A percentile compares a stretch with the other conserved stretches of the same genome.
These are phyloP conservation scores for Pleurotus salmoneostramineus DNA, from an alignment of 768 basidiomycete genomes.

Conservation along the genomic window DNA sequence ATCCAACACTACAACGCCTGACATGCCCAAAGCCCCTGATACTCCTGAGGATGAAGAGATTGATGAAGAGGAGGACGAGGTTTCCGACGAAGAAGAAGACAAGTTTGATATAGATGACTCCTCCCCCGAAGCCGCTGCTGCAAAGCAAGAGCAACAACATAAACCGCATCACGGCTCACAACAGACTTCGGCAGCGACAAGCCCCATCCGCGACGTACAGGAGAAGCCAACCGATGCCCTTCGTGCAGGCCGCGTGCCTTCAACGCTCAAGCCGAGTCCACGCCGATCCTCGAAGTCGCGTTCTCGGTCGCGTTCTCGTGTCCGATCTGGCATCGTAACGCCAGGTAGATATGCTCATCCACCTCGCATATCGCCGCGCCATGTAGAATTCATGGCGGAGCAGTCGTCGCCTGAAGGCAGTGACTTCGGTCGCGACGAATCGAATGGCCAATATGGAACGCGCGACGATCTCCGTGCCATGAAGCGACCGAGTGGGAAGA, in stretches of 20 bases:
- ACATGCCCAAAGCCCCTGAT: conserved; percentile 10
- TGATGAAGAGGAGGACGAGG: conserved; percentile 48
- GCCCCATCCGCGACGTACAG: not conserved
- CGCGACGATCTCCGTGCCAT: conserved; percentile 27
- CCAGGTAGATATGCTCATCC: conserved; percentile 58
- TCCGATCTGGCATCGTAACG: conserved; percentile 58
- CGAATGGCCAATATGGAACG: conserved; percentile 24
- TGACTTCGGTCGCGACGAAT: conserved; percentile 38
- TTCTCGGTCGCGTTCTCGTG: conserved; percentile 38
- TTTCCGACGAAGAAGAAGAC: conserved; percentile 60
- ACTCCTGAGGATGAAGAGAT: conserved; percentile 29
- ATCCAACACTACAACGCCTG: conserved; percentile 10
- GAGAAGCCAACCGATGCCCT: conserved; percentile 25
- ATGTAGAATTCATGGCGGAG: conserved; percentile 44
- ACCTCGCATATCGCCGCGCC: conserved; percentile 39
- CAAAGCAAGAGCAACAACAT: conserved; percentile 15
- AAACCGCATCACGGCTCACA: conserved; percentile 13
- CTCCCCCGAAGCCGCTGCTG: conserved; percentile 47
- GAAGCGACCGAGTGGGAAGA: conserved; percentile 38
- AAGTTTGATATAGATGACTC: conserved; percentile 94
- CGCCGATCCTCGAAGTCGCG: conserved; percentile 36
- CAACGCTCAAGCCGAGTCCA: conserved; percentile 16
- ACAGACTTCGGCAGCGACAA: conserved; percentile 14
- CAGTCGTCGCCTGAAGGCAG: conserved; percentile 20
- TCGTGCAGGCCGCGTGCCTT: conserved; percentile 22